Base-by-base conservation (phyloP, 2,329 filamentous ascomycete species). In the Apiospora sp. region DNA sequence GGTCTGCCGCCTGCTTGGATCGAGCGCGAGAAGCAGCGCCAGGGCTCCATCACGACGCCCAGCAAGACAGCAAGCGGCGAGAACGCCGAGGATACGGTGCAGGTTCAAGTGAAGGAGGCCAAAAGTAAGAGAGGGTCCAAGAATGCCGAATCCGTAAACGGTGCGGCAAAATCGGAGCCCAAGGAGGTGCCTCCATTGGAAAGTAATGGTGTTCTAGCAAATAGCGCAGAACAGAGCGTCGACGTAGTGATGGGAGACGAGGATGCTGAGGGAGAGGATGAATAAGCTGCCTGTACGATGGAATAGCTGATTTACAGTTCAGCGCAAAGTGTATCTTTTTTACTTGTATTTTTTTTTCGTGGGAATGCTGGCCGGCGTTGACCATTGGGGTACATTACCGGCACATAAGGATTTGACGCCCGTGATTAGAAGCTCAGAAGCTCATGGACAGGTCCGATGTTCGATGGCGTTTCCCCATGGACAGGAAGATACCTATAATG, bases 1-100 rank as follows among this genome's bases (percentile, higher is more conserved):
- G 90, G 90, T 2, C 81, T 92, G 24, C 90, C 90, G 0, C 90
- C 90, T 3, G 86, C 85, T 0, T 91, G 89, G 89, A 37, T 84
- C 24, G 83, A 84, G 68, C 77, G 76, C 49, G 75, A 79, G 46
- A 78, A 76, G 49, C 73, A 77, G 70, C 48, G 73, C 27, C 46
- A 69, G n/a, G 10, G 43, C 2, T 64, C 69, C 69, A 13, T 24
- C n/a, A 68, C 41, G 27, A n/a, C 67, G n/a, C 24, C 67, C n/a
- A 19, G 41, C 58, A 64, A 64, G 58, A 13, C 58, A 69, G 24
- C 71, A 74, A 14, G 69, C 54, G 13, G 54, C 67, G 78, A 78
- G 4, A 78, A 76, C 64, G 78, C 75, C 44, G 78, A 80, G 67
- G 78, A 78, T 14, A 81, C 78, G 13, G 80, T 82, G 48, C 77